phyloP scores from a whole-genome alignment of 495 filamentous ascomycete species.

The Copromyces sp. region DNA sequence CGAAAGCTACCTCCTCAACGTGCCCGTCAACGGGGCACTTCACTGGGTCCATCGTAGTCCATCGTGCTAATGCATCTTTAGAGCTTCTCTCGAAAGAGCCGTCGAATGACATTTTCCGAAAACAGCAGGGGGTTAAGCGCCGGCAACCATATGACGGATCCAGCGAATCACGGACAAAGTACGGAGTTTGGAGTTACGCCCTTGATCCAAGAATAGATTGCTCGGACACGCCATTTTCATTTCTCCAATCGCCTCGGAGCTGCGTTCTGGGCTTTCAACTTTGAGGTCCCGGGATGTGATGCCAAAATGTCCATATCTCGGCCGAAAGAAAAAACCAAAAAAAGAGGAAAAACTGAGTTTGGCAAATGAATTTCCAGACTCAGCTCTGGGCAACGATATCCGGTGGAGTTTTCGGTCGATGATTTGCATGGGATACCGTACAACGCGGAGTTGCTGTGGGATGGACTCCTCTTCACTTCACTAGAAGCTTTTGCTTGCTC shows the following conservation, averaged over 20 bases:
- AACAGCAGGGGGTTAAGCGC: slow-evolving; percentile 25
- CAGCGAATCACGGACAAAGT: slow-evolving; percentile 13
- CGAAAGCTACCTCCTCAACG: not conserved
- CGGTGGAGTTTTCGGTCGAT: not conserved
- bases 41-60: not conserved
- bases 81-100: slow-evolving; percentile 1
- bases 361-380: not conserved
- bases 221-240: slow-evolving; percentile 10
- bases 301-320: not conserved
- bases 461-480: not conserved
- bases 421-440: not conserved
- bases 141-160: slow-evolving; percentile 20
- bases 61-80: slow-evolving; percentile 9
- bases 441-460: not conserved
- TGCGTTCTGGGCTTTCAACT: not conserved
- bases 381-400: not conserved
- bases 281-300: not conserved
- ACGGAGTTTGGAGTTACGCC: slow-evolving; percentile 8
- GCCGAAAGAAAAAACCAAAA: not conserved
- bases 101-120: slow-evolving; percentile 21
- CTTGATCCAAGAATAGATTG: slow-evolving; percentile 30
- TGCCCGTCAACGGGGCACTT: not conserved
- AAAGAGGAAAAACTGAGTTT: too few relatives aligned
- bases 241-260: not conserved
- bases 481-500: not conserved